phyloP scores from a whole-genome alignment of 257 asterid genomes.

The Solanum rostratum region DNA sequence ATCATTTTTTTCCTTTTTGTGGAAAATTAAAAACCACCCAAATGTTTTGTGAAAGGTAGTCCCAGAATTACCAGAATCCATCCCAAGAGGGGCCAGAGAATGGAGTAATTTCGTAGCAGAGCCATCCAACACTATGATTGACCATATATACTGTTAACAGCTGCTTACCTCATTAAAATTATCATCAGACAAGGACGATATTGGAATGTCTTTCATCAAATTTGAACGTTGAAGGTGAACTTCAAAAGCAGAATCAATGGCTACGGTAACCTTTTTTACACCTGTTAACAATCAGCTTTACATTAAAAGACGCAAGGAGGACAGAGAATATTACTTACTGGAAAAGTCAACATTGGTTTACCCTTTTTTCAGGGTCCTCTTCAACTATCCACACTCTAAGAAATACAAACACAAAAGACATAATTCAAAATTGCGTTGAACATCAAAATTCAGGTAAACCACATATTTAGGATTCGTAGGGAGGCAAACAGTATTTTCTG shows the following conservation, averaged over 20 bases:
- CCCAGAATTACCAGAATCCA: neutral
- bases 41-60: neutral
- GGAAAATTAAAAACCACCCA: neutral
- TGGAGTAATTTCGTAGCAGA: neutral
- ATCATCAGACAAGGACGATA: slow-evolving; percentile 58
- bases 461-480: neutral
- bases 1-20: neutral
- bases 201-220: slow-evolving; percentile 31
- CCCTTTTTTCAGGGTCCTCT: neutral
- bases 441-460: neutral
- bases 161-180: slow-evolving; percentile 54
- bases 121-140: neutral
- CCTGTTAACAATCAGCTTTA: slow-evolving; percentile 24
- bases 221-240: slow-evolving; percentile 50
- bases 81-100: neutral
- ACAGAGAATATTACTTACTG: neutral
- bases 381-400: neutral
- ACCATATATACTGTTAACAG: neutral
- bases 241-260: slow-evolving; percentile 26
- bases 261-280: slow-evolving; percentile 32
- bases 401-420: neutral
- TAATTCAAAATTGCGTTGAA: neutral
- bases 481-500: neutral
- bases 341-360: neutral
- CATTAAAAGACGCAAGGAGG: neutral